Conservation (phyloP, 169 alveolate species). For the Plasmodium vinckei region DNA sequence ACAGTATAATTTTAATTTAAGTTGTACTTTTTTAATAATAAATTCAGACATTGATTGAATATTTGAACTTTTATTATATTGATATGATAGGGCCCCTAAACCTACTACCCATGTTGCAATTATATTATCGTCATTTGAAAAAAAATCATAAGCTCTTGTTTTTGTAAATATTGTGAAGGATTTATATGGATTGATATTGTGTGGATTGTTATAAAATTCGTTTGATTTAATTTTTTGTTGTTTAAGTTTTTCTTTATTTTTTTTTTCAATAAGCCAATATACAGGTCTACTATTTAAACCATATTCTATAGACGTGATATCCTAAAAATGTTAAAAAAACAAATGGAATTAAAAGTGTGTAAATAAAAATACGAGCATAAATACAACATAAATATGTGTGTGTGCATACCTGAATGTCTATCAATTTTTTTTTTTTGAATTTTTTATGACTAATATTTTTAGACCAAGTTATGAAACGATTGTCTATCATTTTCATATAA, state of each 20-base stretch:
- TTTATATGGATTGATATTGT: conserved; percentile 34
- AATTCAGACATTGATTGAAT: conserved; percentile 68
- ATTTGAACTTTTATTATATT: conserved; percentile 28
- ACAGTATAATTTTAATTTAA: conserved; percentile 56
- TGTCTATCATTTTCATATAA: conserved; percentile 38
- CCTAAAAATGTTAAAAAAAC: conserved; percentile 5
- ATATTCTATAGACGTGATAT: conserved; percentile 38
- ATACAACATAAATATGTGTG: neutral
- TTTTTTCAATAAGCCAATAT: conserved; percentile 73
- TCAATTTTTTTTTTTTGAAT: conserved; percentile 38
- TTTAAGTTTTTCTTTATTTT: conserved; percentile 35
- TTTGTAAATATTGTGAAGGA: conserved; percentile 48
- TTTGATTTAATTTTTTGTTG: conserved; percentile 23
- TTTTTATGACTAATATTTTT: conserved; percentile 12
- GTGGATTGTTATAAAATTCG: conserved; percentile 28
- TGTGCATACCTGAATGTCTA: conserved; percentile 66
- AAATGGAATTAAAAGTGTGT: neutral
- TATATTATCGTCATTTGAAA: conserved; percentile 34
- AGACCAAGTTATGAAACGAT: conserved; percentile 48
- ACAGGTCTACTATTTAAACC: conserved; percentile 73
- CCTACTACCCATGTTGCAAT: conserved; percentile 74
- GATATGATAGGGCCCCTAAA: conserved; percentile 36
- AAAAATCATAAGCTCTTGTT: conserved; percentile 65
- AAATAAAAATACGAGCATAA: too few relatives aligned
- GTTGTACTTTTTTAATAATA: conserved; percentile 48